Evolutionary conservation across 768 basidiomycete species (phyloP), one percentile per base, ranked within the genome.

Genomic region (Hericium erinaceus): DNA sequence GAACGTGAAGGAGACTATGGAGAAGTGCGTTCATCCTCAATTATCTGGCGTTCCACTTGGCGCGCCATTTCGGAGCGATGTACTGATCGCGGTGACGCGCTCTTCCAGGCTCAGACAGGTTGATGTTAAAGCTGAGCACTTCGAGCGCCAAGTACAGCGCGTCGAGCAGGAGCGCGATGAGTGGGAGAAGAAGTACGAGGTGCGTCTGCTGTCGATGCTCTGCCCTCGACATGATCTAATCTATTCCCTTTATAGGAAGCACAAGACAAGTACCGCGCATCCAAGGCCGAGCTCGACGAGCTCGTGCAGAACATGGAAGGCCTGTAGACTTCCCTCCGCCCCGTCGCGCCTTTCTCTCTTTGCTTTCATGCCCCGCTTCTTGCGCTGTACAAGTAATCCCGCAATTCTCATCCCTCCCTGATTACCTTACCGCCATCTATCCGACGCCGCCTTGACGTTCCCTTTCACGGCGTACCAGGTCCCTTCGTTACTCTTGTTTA

Each of bases 81-180:
- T 10, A 56, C 57, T 52, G 28, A 48, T 52, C 39, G 16, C 59
- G 57, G 56, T 55, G 16, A 26, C 28, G 12, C 57, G 64, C 22
- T 39, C 52, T 39, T 54, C 46, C 65, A 98, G 95, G 72, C 79
- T 99, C 65, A 80, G 95, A 61, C 92, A 95, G 68, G 93, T 95
- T 57, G 97, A 99, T 69, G 88, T 98, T 73, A 99, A 98, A 77
- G 95, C 95, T 10, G 97, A 99, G 72, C 93, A 98, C 75, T 97
- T 92, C 69, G 95, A 98, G 74, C 84, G 94, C 52, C 91, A 95
- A 69, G 85, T 97, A 18, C 77, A 83, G 63, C 82, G 89, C 48
- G 76, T 82, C 51, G 95, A 98, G 70, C 84, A 89, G 68, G 97
- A 99, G 72, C 85, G 95, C 53, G 95, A 98, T 70, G 66, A 69